Percentiles rank a stretch among this genome's conserved stretches.
These are phyloP conservation scores for Tolypocladium capitatum DNA, from an alignment of 2,329 filamentous ascomycete species.

Conservation along the genomic window DNA sequence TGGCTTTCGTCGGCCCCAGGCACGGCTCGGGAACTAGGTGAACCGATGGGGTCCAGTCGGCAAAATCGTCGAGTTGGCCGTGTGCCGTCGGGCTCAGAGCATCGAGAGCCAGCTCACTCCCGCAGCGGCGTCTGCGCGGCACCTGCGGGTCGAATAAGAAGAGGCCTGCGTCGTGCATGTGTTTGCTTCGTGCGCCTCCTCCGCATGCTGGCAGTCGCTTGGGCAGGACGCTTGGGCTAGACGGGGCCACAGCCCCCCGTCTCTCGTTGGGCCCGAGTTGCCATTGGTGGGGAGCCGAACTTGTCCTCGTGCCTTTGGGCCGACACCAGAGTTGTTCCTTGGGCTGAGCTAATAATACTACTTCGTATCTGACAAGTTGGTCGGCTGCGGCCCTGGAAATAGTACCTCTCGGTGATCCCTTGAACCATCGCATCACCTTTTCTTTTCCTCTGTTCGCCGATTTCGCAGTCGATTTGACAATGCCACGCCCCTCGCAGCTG, in stretches of 20 bases:
- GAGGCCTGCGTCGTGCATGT: background rate
- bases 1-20: background rate
- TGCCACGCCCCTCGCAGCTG: background rate
- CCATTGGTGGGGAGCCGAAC: background rate
- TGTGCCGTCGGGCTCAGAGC: background rate
- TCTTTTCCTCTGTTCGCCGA: background rate
- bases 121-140: background rate
- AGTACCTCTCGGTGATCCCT: background rate
- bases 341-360: no score
- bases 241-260: background rate
- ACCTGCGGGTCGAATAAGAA: background rate
- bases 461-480: background rate
- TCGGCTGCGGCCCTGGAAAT: no score
- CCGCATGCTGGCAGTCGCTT: background rate
- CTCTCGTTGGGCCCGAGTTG: background rate
- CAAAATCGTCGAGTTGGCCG: background rate
- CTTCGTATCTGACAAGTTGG: no score
- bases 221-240: no score
- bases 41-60: background rate
- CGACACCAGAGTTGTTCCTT: no score
- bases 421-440: background rate
- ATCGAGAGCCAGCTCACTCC: background rate
- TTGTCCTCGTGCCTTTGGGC: no score
- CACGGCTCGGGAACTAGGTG: background rate
- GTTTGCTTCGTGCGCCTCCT: no score